Conservation (phyloP, 768 basidiomycete species). For the Leucocoprinus birnbaumii region DNA sequence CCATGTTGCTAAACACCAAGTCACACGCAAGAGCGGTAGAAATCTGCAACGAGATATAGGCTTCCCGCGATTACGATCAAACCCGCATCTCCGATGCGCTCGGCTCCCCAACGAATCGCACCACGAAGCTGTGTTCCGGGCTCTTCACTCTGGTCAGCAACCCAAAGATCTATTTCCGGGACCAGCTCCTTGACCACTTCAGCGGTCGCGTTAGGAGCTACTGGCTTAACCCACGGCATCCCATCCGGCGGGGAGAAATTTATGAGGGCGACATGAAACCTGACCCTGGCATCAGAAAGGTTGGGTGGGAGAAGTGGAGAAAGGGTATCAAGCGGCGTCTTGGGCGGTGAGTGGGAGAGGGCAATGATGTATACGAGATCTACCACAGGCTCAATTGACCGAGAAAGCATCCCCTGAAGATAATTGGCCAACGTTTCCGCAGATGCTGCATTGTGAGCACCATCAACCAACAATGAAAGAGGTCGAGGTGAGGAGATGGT, state of each 20-base stretch:
- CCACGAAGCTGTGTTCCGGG: conserved; percentile 28
- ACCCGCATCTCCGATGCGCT: conserved; percentile 26
- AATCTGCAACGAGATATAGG: conserved; percentile 91
- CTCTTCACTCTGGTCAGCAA: conserved; percentile 8
- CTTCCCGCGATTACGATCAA: conserved; percentile 85
- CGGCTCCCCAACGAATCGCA: conserved; percentile 35
- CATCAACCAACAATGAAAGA: conserved; percentile 72
- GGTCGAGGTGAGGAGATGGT: conserved; percentile 22
- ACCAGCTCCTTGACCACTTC: conserved; percentile 40
- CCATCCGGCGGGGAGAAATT: conserved; percentile 76
- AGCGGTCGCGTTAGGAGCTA: conserved; percentile 47
- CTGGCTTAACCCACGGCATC: conserved; percentile 92
- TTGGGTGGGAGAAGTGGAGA: conserved; percentile 52
- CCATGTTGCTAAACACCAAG: background rate
- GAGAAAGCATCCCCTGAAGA: background rate
- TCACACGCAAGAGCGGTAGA: conserved; percentile 51
- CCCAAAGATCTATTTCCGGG: conserved; percentile 21
- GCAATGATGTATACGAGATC: conserved; percentile 72
- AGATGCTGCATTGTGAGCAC: conserved; percentile 77
- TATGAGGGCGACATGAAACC: conserved; percentile 49
- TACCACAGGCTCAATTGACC: conserved; percentile 15
- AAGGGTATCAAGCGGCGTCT: conserved; percentile 72
- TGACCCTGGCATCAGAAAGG: conserved; percentile 23
- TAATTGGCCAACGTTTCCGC: conserved; percentile 5
- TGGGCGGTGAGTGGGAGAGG: conserved; percentile 86